Evolutionary conservation across 495 filamentous ascomycete genomes (phyloP).

Genomic region (Penicillium maclennaniae): DNA sequence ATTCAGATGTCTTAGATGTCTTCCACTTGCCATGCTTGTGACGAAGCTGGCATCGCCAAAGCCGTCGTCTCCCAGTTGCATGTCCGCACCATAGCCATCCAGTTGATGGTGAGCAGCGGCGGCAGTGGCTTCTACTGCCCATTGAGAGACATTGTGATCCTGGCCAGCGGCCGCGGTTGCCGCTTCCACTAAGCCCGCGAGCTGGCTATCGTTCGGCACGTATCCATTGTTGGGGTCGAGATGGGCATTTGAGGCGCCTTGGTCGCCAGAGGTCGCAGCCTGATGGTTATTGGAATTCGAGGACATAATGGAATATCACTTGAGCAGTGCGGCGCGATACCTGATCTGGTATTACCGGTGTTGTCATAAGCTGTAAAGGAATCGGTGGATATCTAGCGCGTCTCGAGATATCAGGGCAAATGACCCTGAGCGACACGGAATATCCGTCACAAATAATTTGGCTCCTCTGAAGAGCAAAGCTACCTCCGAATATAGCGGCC

Average conservation of each 20-base stretch:
- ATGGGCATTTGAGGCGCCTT: conserved; percentile 24
- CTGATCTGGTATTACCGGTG: background rate
- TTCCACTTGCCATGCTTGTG: conserved; percentile 22
- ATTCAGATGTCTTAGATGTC: conserved; percentile 39
- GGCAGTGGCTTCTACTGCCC: conserved; percentile 37
- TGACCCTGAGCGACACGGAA: background rate
- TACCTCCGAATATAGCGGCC: background rate
- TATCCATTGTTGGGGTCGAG: conserved; percentile 39
- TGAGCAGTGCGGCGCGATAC: background rate
- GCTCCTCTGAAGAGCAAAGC: background rate
- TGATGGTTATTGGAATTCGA: conserved; percentile 32
- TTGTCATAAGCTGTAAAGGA: background rate
- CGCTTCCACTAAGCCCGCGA: conserved; percentile 52
- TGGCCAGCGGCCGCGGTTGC: conserved; percentile 51
- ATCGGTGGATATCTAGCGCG: background rate
- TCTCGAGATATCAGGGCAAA: background rate
- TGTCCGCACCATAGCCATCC: conserved; percentile 37
- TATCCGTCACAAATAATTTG: background rate
- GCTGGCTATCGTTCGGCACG: conserved; percentile 43
- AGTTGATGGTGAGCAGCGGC: conserved; percentile 38
- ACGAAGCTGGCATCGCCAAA: conserved; percentile 40
- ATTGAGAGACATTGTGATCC: conserved; percentile 36
- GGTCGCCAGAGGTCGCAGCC: conserved; percentile 30
- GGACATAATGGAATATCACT: conserved; percentile 19
- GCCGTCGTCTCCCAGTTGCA: conserved; percentile 41